Conservation (phyloP, 2,329 filamentous ascomycete genomes). For the Aureobasidium sp. region DNA sequence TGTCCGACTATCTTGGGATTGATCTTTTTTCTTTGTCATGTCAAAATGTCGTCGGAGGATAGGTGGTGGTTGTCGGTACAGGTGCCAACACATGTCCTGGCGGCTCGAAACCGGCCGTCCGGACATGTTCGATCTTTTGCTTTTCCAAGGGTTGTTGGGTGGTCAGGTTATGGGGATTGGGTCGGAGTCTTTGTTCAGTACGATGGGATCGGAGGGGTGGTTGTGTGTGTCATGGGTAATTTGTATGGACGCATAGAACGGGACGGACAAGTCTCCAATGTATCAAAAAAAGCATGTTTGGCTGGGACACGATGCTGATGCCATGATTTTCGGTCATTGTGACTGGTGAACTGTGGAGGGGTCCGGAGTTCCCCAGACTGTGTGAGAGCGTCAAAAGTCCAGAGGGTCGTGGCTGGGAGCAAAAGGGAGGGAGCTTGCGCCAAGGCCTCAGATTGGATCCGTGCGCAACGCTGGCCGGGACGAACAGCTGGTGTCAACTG, state of each 20-base stretch:
- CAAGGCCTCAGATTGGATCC: neutral
- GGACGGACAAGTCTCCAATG: neutral
- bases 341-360: neutral
- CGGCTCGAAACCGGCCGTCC: neutral
- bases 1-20: neutral
- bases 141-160: neutral
- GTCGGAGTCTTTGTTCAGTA: conserved; percentile 4
- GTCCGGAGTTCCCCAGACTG: neutral
- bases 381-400: neutral
- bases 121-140: neutral
- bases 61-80: neutral
- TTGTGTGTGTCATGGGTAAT: conserved; percentile 6
- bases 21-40: neutral
- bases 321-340: neutral
- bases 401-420: neutral
- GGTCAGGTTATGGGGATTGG: neutral
- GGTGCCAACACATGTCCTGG: neutral
- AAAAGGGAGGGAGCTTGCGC: neutral
- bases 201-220: neutral
- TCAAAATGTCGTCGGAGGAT: neutral
- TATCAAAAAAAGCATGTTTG: conserved; percentile 13
- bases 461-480: neutral
- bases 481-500: conserved; percentile 15
- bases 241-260: conserved; percentile 1
- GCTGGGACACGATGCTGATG: neutral